phyloP scores from a whole-genome alignment of 2,329 filamentous ascomycete species.

The Hymenoscyphus fructigenus region DNA sequence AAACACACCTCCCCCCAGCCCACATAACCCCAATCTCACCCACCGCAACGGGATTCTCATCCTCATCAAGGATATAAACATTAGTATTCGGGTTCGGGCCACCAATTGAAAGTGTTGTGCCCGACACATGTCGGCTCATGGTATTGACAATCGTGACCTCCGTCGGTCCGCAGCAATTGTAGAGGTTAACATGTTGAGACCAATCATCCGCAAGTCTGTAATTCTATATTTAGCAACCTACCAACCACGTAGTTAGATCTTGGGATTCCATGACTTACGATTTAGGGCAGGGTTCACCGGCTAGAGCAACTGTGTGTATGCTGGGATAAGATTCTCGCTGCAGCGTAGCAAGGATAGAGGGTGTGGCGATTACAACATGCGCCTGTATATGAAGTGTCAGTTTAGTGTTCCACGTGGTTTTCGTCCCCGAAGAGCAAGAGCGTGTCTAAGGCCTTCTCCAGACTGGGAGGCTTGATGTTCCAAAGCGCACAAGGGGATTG shows the following conservation, averaged over 20 bases:
- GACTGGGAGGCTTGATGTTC: too few relatives aligned
- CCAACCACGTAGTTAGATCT: not conserved
- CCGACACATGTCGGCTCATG: slow-evolving; percentile 49
- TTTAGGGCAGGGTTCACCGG: slow-evolving; percentile 53
- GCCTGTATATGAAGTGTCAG: too few relatives aligned
- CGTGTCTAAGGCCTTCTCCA: too few relatives aligned
- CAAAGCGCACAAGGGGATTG: too few relatives aligned
- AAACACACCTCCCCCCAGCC: slow-evolving; percentile 41
- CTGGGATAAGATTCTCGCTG: slow-evolving; percentile 46
- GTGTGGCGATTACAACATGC: too few relatives aligned
- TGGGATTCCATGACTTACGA: slow-evolving; percentile 37
- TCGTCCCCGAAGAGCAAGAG: too few relatives aligned
- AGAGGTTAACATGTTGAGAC: slow-evolving; percentile 49
- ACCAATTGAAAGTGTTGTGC: slow-evolving; percentile 52
- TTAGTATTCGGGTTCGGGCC: slow-evolving; percentile 56
- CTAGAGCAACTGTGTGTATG: slow-evolving; percentile 53
- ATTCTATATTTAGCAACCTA: not conserved
- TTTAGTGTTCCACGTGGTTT: too few relatives aligned
- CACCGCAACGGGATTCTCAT: slow-evolving; percentile 39
- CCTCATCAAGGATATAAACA: slow-evolving; percentile 46
- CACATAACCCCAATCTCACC: slow-evolving; percentile 46
- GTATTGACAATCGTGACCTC: slow-evolving; percentile 62
- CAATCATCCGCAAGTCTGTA: slow-evolving; percentile 53
- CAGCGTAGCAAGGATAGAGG: too few relatives aligned
- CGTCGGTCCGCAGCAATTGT: slow-evolving; percentile 59